phyloP scores from a whole-genome alignment of 257 asterid species.

The Agastache rugosa region DNA sequence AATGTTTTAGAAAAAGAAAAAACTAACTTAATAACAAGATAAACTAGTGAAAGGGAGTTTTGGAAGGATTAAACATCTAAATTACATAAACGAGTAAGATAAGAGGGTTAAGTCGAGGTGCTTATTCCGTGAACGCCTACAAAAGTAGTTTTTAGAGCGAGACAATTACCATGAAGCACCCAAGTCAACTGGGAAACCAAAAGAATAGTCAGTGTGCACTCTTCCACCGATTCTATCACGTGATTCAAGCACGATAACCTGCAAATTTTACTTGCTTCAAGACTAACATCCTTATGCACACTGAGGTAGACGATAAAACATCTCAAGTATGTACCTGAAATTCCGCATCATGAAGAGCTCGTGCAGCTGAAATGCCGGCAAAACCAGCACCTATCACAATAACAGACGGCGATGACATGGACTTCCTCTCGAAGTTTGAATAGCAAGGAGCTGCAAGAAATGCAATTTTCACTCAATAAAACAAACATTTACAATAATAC shows the following conservation, averaged over 20 bases:
- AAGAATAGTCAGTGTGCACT: slow-evolving; percentile 86
- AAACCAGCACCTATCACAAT: slow-evolving; percentile 89
- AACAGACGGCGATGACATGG: slow-evolving; percentile 72
- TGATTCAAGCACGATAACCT: slow-evolving; percentile 90
- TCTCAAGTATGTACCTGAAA: slow-evolving; percentile 57
- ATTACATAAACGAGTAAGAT: background rate
- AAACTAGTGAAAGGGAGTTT: background rate
- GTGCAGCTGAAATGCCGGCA: slow-evolving; percentile 93
- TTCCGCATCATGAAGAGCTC: slow-evolving; percentile 87
- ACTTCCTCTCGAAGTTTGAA: slow-evolving; percentile 55
- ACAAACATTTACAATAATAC: background rate
- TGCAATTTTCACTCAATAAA: slow-evolving; percentile 6
- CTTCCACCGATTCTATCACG: slow-evolving; percentile 97
- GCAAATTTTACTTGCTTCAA: slow-evolving; percentile 33
- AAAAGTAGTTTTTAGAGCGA: background rate
- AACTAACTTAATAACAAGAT: background rate
- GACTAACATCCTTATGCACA: slow-evolving; percentile 23
- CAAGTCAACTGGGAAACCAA: slow-evolving; percentile 96
- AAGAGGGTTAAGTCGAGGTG: background rate
- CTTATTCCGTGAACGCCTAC: background rate
- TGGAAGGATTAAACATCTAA: background rate
- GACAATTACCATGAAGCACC: slow-evolving; percentile 92
- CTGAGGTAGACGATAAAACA: background rate
- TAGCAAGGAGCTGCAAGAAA: slow-evolving; percentile 56
- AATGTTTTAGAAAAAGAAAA: background rate